phyloP scores from a whole-genome alignment of 176 grass and related monocot genomes.

The Carex cristatella region DNA sequence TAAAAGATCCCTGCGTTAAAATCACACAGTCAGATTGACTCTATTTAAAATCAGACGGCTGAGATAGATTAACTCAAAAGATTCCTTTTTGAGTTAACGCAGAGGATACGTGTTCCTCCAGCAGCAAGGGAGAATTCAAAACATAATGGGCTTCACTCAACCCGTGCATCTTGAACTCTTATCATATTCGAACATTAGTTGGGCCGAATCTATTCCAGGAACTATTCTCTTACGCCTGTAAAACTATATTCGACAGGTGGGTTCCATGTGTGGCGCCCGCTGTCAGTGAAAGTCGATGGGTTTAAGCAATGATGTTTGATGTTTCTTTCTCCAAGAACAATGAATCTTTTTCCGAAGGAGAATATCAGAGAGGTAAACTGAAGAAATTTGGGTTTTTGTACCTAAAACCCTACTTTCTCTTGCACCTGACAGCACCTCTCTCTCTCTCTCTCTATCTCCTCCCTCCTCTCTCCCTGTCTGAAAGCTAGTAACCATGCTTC shows the following conservation, averaged over 20 bases:
- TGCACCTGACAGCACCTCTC: not conserved
- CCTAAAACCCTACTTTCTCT: slow-evolving; percentile 61
- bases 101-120: too few species aligned
- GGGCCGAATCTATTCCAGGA: not conserved
- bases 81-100: too few species aligned
- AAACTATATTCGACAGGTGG: not conserved
- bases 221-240: not conserved
- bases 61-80: too few species aligned
- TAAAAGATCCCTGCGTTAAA: too few species aligned
- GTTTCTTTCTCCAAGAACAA: not conserved
- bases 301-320: not conserved
- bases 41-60: too few species aligned
- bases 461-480: not conserved
- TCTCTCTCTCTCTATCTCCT: slow-evolving; percentile 8
- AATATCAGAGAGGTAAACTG: not conserved
- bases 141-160: not conserved
- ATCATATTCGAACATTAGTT: not conserved
- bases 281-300: not conserved
- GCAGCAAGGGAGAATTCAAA: not conserved
- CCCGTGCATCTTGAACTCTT: not conserved
- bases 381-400: not conserved
- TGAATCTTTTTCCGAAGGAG: not conserved
- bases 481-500: slow-evolving; percentile 33
- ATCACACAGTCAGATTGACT: too few species aligned
- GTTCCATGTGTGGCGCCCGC: not conserved